Base-by-base conservation (phyloP, 495 filamentous ascomycete species). In the Chaetomium fimeti region DNA sequence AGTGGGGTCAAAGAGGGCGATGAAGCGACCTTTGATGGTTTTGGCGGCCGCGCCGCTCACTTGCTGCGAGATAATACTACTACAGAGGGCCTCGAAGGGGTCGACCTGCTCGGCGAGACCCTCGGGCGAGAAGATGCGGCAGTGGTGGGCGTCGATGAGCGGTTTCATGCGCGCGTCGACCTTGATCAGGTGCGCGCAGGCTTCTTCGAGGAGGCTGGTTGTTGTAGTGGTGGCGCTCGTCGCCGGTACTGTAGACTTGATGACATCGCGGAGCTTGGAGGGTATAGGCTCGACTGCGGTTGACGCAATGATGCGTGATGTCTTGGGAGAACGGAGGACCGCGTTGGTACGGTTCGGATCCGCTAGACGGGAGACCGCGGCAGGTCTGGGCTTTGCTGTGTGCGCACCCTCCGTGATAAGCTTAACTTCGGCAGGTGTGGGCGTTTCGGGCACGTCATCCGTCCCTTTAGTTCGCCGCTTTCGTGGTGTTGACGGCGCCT, bases 31-130 rank as follows among this genome's bases (percentile, higher is more conserved):
- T 66, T 91, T 91, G 71, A 98, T 97, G 5, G 89, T 87, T 63
- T 84, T 88, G 27, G 94, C 95, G 3, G 94, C 94, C 5, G 91
- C 91, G 20, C 93, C 91, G 20, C 91, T 94, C 15, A 98, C 93
- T 74, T 98, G 94, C 75, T 98, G 94, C 51, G 91, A 91, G 63
- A 98, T 96, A 68, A 98, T 97, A 53, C 91, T 88, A 73, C 86
- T 90, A 27, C 83, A 82, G 47, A 98, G 82, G 60, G 87, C 88
- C 58, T 86, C 87, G 72, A 97, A 98, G 4, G 94, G 93, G 74
- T 98, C 90, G 65, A 96, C 83, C 66, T 85, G 77, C 76, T 97
- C 93, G 20, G 87, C 85, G 20, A 98, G 76, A 0, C 92, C 93
- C 57, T 89, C 87, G 3, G 91, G 84, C 8, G 89, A 90, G 76